phyloP scores from a whole-genome alignment of 495 filamentous ascomycete species.

The Staphylotrichum longicolle region DNA sequence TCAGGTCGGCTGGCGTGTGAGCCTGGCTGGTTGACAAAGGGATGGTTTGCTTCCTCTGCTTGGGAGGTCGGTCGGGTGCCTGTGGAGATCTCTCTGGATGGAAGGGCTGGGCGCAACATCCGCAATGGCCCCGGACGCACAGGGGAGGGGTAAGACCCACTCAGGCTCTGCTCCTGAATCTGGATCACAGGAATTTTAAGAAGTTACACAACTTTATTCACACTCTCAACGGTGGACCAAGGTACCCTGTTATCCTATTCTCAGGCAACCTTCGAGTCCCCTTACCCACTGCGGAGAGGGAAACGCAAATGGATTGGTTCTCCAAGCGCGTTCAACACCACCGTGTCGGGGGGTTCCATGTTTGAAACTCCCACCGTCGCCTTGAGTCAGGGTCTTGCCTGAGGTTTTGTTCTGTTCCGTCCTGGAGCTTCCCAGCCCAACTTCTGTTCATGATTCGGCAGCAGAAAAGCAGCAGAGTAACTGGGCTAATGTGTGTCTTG shows the following conservation, averaged over 20 bases:
- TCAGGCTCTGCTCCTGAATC: not conserved
- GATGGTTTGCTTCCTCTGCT: conserved; percentile 7
- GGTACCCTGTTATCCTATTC: not conserved
- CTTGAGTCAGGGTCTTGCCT: too few species aligned
- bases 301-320: conserved; percentile 4
- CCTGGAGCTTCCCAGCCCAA: too few species aligned
- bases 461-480: too few species aligned
- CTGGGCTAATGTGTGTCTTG: too few species aligned
- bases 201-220: not conserved
- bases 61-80: conserved; percentile 21
- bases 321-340: conserved; percentile 5
- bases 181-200: not conserved
- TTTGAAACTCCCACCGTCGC: not conserved
- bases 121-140: not conserved
- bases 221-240: not conserved
- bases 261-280: too few species aligned
- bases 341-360: not conserved
- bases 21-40: conserved; percentile 16
- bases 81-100: conserved; percentile 15
- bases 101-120: conserved; percentile 18
- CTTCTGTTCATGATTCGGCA: too few species aligned
- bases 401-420: too few species aligned
- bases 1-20: not conserved
- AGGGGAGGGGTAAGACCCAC: conserved; percentile 22
- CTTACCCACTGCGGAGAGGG: not conserved